Percentiles rank a stretch among this genome's conserved stretches.
Conservation (phyloP, 257 asterid species). For the Echium plantagineum region DNA sequence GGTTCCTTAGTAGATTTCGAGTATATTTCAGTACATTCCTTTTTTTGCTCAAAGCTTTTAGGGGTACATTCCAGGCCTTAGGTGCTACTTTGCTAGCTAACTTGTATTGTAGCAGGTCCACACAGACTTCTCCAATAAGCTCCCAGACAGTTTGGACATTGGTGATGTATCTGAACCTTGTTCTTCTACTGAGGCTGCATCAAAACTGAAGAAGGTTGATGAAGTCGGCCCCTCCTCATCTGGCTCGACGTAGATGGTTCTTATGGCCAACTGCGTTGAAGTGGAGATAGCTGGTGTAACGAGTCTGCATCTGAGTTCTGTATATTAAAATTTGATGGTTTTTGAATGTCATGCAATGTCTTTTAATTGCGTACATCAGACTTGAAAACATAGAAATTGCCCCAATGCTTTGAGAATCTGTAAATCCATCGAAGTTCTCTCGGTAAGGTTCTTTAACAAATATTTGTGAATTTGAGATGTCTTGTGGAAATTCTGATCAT, state of each 20-base stretch:
- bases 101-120: constrained; percentile 17
- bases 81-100: too few relatives aligned
- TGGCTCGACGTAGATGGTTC: constrained; percentile 26
- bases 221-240: constrained; percentile 50
- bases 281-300: constrained; percentile 1
- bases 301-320: constrained; percentile 12
- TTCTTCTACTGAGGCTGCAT: constrained; percentile 10
- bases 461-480: background rate
- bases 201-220: constrained; percentile 23
- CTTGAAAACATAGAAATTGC: too few relatives aligned
- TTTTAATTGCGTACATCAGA: constrained; percentile 25
- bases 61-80: too few relatives aligned
- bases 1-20: too few relatives aligned
- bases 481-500: background rate
- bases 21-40: background rate
- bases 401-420: background rate
- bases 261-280: constrained; percentile 16
- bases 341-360: constrained; percentile 50
- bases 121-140: constrained; percentile 47
- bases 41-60: too few relatives aligned
- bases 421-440: too few relatives aligned
- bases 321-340: background rate
- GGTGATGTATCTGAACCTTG: constrained; percentile 66
- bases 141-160: constrained; percentile 73
- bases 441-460: background rate